A percentile compares a stretch with the other conserved stretches of the same genome.
Evolutionary conservation across 2,329 filamentous ascomycete genomes (phyloP).

Genomic region (Xylariaceae sp.): DNA sequence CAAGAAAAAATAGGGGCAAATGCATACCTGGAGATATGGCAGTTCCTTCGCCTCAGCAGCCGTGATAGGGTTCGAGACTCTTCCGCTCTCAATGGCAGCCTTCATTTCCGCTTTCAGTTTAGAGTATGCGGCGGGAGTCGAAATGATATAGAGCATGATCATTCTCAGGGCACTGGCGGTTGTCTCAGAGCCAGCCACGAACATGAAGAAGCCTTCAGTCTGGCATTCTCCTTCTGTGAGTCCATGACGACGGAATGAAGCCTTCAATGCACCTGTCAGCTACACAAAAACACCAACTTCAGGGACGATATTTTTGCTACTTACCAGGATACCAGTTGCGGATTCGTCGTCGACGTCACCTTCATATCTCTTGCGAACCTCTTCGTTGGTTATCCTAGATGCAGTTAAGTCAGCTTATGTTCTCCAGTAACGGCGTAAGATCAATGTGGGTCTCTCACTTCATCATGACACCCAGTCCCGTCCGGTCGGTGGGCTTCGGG

Average conservation of each 20-base stretch:
- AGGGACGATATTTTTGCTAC: not conserved
- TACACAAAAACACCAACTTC: not conserved
- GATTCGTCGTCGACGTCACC: constrained; percentile 1
- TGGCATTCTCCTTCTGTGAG: constrained; percentile 29
- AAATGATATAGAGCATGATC: constrained; percentile 44
- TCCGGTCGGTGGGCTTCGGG: constrained; percentile 19
- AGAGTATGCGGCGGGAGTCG: constrained; percentile 39
- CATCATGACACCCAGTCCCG: constrained; percentile 22
- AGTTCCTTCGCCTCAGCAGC: constrained; percentile 30
- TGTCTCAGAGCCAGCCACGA: constrained; percentile 42
- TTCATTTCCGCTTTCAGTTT: constrained; percentile 44
- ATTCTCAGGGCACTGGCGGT: constrained; percentile 44
- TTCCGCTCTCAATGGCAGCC: constrained; percentile 31
- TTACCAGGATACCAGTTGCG: constrained; percentile 22
- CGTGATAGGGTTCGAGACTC: constrained; percentile 30
- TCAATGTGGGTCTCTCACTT: constrained; percentile 12
- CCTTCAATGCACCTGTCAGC: constrained; percentile 16
- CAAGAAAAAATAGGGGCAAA: not conserved
- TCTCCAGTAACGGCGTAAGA: not conserved
- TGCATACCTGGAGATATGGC: constrained; percentile 28
- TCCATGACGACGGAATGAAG: constrained; percentile 32
- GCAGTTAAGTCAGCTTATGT: not conserved
- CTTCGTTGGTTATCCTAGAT: constrained; percentile 11
- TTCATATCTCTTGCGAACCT: constrained; percentile 8
- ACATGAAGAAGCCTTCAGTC: constrained; percentile 29